Evolutionary conservation across 2,329 filamentous ascomycete genomes (phyloP).

Genomic region (Fusarium gaditjirri): DNA sequence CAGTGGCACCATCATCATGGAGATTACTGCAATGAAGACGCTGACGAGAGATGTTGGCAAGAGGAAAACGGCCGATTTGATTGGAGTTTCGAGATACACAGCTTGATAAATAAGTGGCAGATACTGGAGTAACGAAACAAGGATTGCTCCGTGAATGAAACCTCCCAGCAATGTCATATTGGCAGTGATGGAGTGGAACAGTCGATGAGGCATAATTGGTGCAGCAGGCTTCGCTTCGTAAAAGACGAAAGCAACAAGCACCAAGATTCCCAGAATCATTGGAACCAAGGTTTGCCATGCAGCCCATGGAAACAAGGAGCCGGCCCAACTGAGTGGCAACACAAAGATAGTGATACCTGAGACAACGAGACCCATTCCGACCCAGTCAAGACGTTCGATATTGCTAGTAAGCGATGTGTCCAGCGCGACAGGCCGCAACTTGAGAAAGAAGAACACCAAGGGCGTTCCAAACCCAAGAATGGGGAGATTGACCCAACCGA

Average conservation of each 20-base stretch:
- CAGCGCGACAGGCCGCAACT: background rate
- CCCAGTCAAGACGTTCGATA: slow-evolving; percentile 14
- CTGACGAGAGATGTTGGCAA: slow-evolving; percentile 2
- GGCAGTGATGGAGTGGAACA: slow-evolving; percentile 10
- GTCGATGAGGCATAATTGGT: slow-evolving; percentile 18
- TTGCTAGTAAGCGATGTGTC: background rate
- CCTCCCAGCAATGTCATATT: slow-evolving; percentile 23
- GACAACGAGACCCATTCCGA: slow-evolving; percentile 11
- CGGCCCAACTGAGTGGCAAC: slow-evolving; percentile 17
- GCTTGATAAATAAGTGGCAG: slow-evolving; percentile 10
- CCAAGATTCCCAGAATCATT: background rate
- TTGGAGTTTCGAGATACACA: slow-evolving; percentile 9
- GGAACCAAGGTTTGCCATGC: slow-evolving; percentile 15
- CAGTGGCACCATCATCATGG: slow-evolving; percentile 20
- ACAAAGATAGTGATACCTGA: slow-evolving; percentile 10
- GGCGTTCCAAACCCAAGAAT: slow-evolving; percentile 12
- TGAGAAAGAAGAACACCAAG: slow-evolving; percentile 18
- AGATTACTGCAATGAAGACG: slow-evolving; percentile 7
- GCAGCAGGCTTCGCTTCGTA: slow-evolving; percentile 5
- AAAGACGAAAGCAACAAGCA: background rate
- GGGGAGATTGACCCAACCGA: slow-evolving; percentile 13
- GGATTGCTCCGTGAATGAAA: slow-evolving; percentile 9
- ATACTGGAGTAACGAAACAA: slow-evolving; percentile 13
- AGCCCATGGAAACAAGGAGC: slow-evolving; percentile 10
- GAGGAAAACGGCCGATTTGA: slow-evolving; percentile 7